phyloP scores from a whole-genome alignment of 208 protist genomes.

The Giardia muris region DNA sequence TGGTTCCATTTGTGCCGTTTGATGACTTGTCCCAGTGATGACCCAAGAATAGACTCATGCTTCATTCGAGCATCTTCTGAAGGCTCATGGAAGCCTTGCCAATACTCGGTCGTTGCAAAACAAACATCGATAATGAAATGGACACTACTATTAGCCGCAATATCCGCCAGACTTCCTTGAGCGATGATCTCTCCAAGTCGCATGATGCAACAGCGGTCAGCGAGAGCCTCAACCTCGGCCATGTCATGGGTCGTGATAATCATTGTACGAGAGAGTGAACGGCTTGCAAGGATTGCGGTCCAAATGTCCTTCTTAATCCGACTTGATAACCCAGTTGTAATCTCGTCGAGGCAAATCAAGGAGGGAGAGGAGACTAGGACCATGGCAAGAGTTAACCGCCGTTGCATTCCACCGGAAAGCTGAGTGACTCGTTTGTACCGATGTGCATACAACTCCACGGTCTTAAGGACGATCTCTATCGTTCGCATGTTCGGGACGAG shows the following conservation, averaged over 20 bases:
- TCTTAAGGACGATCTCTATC: not conserved
- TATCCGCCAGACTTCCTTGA: not conserved
- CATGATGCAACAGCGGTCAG: not conserved
- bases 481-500: not conserved
- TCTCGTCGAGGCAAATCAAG: not conserved
- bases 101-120: too few species aligned
- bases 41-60: too few species aligned
- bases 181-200: not conserved
- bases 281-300: not conserved
- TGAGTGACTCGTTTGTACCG: not conserved
- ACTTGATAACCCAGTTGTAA: not conserved
- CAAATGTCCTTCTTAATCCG: not conserved
- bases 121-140: too few species aligned
- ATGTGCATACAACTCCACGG: not conserved
- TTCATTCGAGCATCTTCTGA: too few species aligned
- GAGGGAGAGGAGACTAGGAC: not conserved
- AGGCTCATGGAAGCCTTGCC: too few species aligned
- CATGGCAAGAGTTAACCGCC: not conserved
- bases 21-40: too few species aligned
- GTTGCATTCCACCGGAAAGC: not conserved
- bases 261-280: not conserved
- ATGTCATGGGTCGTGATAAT: conserved; percentile 4
- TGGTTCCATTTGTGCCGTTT: too few species aligned
- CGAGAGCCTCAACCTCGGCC: not conserved
- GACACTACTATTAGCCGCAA: not conserved